These are phyloP conservation scores for Pyrenophora tritici-repentis DNA, from an alignment of 2,329 filamentous ascomycete species.

Conservation along the genomic window DNA sequence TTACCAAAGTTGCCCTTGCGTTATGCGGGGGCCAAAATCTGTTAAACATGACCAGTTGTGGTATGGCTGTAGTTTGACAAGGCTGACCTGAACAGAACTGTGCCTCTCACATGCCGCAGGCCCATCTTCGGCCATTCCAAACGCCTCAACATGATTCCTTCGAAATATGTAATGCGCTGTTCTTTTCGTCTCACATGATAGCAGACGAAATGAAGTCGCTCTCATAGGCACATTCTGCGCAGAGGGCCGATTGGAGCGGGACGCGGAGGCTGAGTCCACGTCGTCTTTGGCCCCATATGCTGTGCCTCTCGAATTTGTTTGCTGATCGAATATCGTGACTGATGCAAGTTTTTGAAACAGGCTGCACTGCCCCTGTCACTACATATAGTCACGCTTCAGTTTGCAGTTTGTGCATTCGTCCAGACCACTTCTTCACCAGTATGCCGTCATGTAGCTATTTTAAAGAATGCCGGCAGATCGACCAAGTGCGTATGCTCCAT, in stretches of 20 bases:
- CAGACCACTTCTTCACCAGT: not conserved
- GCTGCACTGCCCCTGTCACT: slow-evolving; percentile 9
- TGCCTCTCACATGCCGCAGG: slow-evolving; percentile 4
- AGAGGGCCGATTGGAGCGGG: slow-evolving; percentile 1
- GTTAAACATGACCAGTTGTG: slow-evolving; percentile 15
- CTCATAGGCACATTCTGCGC: slow-evolving; percentile 12
- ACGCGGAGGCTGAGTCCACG: slow-evolving; percentile 13
- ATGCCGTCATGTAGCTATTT: slow-evolving; percentile 3
- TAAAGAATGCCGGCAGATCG: not conserved
- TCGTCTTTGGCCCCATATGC: slow-evolving; percentile 16
- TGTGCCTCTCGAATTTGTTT: slow-evolving; percentile 18
- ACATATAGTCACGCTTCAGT: not conserved
- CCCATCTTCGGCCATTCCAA: slow-evolving; percentile 1
- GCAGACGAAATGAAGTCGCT: slow-evolving; percentile 10
- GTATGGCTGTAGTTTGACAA: slow-evolving; percentile 5
- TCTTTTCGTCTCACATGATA: slow-evolving; percentile 1
- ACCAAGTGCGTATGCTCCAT: slow-evolving; percentile 3
- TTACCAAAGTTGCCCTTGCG: slow-evolving; percentile 1
- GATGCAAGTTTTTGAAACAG: slow-evolving; percentile 10
- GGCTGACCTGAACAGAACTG: not conserved
- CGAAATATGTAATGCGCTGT: slow-evolving; percentile 6
- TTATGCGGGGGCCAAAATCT: slow-evolving; percentile 4
- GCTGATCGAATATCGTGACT: slow-evolving; percentile 9
- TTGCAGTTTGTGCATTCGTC: slow-evolving; percentile 1
- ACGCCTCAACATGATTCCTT: slow-evolving; percentile 2